Percentiles rank a stretch among this genome's conserved stretches.
Conservation (phyloP, 192 early-diverging fungal genomes). For the Backusella parvicylindrica region DNA sequence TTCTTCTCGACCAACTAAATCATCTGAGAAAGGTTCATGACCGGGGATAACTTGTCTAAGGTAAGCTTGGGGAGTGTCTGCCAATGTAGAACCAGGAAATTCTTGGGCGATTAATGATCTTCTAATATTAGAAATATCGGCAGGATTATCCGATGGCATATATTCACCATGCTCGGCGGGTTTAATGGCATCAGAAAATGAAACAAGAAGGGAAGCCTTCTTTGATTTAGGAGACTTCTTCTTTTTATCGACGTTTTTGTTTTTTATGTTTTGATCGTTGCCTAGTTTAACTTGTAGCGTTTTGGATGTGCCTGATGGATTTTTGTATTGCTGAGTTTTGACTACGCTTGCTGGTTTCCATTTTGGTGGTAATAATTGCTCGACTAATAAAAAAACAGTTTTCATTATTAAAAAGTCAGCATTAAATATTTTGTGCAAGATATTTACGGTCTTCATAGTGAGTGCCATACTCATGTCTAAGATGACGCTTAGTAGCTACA, state of each 20-base stretch:
- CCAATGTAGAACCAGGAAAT: constrained; percentile 14
- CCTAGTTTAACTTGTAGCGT: not conserved
- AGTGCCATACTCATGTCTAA: constrained; percentile 60
- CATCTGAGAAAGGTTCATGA: not conserved
- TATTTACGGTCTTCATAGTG: constrained; percentile 48
- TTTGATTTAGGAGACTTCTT: not conserved
- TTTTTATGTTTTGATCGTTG: not conserved
- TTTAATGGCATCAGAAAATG: constrained; percentile 9
- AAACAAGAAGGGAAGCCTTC: constrained; percentile 8
- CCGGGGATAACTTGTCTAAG: not conserved
- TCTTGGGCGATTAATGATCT: constrained; percentile 8
- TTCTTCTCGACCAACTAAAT: not conserved
- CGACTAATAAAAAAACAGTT: constrained; percentile 12
- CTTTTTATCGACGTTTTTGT: not conserved
- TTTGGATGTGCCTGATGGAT: not conserved
- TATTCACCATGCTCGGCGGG: not conserved
- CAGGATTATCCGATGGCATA: constrained; percentile 18
- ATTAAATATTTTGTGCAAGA: not conserved
- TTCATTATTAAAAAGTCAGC: not conserved
- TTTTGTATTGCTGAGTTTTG: not conserved
- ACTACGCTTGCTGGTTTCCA: constrained; percentile 20
- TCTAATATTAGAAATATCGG: constrained; percentile 19
- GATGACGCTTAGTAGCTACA: constrained; percentile 56
- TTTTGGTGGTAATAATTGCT: constrained; percentile 19
- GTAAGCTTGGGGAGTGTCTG: not conserved